Percentiles rank a stretch among this genome's conserved stretches.
Evolutionary conservation across 345 rosid species (phyloP).

Genomic region (Eucalyptus lansdowneana): DNA sequence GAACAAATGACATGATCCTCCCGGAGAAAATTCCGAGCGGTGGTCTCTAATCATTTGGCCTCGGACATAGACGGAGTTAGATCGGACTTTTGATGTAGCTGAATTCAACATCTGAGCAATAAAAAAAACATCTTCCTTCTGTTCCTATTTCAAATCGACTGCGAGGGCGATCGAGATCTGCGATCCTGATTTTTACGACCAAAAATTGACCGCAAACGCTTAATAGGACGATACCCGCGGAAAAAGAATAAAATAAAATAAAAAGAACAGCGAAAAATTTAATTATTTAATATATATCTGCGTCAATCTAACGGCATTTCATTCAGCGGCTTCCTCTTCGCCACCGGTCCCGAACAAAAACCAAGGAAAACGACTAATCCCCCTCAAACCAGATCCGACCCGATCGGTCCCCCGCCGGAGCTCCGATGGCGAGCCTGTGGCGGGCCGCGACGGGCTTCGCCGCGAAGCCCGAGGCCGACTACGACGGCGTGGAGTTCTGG

Average conservation of each 20-base stretch:
- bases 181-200: background rate
- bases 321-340: background rate
- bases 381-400: background rate
- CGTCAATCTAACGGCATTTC: background rate
- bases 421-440: constrained; percentile 20
- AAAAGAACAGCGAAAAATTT: background rate
- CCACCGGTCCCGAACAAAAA: background rate
- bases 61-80: background rate
- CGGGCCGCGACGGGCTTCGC: constrained; percentile 20
- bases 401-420: background rate
- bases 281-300: background rate
- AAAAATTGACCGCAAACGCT: background rate
- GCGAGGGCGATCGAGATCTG: background rate
- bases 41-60: background rate
- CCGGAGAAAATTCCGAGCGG: background rate
- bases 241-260: background rate
- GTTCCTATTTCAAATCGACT: background rate
- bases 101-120: background rate
- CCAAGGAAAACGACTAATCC: background rate
- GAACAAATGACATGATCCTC: background rate
- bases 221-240: background rate
- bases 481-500: constrained; percentile 57
- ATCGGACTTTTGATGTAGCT: background rate
- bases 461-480: constrained; percentile 7
- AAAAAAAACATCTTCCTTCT: background rate